These are phyloP conservation scores for Trypanosoma grayi DNA, from an alignment of 208 protist species.

Conservation along the genomic window DNA sequence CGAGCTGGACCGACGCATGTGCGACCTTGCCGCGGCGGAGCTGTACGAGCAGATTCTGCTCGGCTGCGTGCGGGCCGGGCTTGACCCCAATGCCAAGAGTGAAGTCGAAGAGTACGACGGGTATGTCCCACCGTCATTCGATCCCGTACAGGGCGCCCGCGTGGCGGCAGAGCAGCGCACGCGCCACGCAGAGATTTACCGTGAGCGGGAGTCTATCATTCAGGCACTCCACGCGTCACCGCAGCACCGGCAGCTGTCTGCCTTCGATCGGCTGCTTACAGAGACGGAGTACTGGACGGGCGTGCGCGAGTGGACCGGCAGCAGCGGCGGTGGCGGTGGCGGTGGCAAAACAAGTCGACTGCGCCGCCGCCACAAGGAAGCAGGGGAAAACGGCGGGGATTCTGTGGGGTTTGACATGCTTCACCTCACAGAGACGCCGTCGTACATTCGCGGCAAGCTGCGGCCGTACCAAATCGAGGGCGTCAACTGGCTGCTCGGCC, in stretches of 20 bases:
- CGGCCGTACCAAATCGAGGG: slow-evolving; percentile 98
- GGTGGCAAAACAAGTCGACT: slow-evolving; percentile 20
- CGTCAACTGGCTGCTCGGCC: slow-evolving; percentile 98
- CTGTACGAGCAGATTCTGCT: slow-evolving; percentile 84
- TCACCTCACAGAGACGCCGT: slow-evolving; percentile 80
- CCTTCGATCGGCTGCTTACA: slow-evolving; percentile 72
- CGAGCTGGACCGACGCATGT: slow-evolving; percentile 67
- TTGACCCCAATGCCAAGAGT: slow-evolving; percentile 62
- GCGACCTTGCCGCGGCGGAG: slow-evolving; percentile 65
- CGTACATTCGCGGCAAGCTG: slow-evolving; percentile 91
- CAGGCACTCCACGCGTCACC: slow-evolving; percentile 50
- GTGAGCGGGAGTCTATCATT: slow-evolving; percentile 69
- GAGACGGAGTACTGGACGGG: slow-evolving; percentile 90
- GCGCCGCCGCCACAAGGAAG: slow-evolving; percentile 14
- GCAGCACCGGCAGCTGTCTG: slow-evolving; percentile 51
- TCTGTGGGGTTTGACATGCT: slow-evolving; percentile 53
- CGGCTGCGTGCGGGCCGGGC: slow-evolving; percentile 56
- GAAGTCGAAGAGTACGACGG: slow-evolving; percentile 59
- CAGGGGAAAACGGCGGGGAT: slow-evolving; percentile 41
- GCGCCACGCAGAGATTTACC: slow-evolving; percentile 40
- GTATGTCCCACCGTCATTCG: slow-evolving; percentile 66
- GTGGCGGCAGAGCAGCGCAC: slow-evolving; percentile 39
- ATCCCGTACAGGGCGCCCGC: slow-evolving; percentile 33
- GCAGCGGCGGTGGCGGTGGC: slow-evolving; percentile 2
- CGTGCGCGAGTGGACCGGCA: slow-evolving; percentile 63